A percentile compares a stretch with the other conserved stretches of the same genome.
Evolutionary conservation across 2,329 filamentous ascomycete genomes (phyloP).

Genomic region (Ambrosiella beaveri): DNA sequence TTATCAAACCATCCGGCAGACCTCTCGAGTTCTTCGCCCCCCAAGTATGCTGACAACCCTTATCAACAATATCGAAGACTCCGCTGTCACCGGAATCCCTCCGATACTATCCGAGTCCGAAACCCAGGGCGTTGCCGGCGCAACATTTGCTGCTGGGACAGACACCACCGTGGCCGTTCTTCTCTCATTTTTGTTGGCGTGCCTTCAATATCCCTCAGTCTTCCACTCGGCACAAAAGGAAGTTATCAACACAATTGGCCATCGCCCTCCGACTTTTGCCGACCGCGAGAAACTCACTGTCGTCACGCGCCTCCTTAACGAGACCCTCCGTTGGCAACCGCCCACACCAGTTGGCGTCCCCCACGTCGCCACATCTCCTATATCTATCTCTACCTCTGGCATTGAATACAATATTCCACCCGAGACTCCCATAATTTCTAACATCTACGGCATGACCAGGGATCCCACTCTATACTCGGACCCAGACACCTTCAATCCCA

Average conservation of each 20-base stretch:
- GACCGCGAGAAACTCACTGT: constrained; percentile 28
- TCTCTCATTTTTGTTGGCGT: constrained; percentile 28
- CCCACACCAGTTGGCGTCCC: constrained; percentile 34
- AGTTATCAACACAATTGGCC: constrained; percentile 22
- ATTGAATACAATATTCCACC: constrained; percentile 38
- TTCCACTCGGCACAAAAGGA: constrained; percentile 26
- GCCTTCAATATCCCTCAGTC: constrained; percentile 25
- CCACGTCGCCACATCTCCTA: constrained; percentile 21
- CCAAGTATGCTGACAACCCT: constrained; percentile 24
- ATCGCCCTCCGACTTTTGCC: constrained; percentile 27
- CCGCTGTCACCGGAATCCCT: constrained; percentile 18
- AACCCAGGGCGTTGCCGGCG: constrained; percentile 27
- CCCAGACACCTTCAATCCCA: constrained; percentile 29
- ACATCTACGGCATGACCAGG: constrained; percentile 27
- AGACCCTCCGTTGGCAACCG: constrained; percentile 28
- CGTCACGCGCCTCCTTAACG: constrained; percentile 29
- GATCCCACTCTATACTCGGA: constrained; percentile 24
- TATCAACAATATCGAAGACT: constrained; percentile 24
- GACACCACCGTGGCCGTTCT: constrained; percentile 26
- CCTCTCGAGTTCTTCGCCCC: constrained; percentile 17
- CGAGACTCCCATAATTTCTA: constrained; percentile 29
- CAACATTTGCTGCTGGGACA: constrained; percentile 28
- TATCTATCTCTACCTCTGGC: constrained; percentile 27
- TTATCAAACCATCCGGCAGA: constrained; percentile 24
- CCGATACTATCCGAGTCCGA: constrained; percentile 26